Conservation (phyloP, 768 basidiomycete species). For the Dioszegia aurantiaca region DNA sequence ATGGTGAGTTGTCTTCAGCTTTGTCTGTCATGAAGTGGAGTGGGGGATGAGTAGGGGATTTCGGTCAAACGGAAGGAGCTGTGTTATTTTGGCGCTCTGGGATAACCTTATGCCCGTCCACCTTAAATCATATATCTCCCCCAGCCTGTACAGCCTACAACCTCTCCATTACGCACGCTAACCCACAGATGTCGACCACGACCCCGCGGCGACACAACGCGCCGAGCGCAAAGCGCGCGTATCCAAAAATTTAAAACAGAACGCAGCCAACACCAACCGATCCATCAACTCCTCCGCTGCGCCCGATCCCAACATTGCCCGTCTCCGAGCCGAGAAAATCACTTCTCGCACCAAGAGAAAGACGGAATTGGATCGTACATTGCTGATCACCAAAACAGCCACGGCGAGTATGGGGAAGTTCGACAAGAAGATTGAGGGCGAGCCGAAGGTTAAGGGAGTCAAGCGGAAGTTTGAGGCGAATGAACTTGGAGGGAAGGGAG, state of each 20-base stretch:
- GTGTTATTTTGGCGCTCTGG: no score
- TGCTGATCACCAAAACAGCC: conserved; percentile 72
- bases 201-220: conserved; percentile 73
- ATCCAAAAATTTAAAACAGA: conserved; percentile 80
- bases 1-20: conserved; percentile 59
- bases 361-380: conserved; percentile 68
- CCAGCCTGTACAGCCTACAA: background rate
- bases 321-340: conserved; percentile 2
- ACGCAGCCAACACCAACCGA: conserved; percentile 67
- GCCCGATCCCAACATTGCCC: conserved; percentile 14
- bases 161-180: background rate
- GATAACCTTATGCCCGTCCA: no score
- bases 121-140: background rate
- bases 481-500: conserved; percentile 58
- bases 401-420: conserved; percentile 94
- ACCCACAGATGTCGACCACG: conserved; percentile 66
- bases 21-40: no score
- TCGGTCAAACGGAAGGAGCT: no score
- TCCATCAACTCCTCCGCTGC: conserved; percentile 52
- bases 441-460: conserved; percentile 76
- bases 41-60: no score
- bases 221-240: conserved; percentile 75
- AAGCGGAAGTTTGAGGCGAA: conserved; percentile 95
- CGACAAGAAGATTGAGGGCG: conserved; percentile 83
- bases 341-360: conserved; percentile 58